Evolutionary conservation across 192 early-diverging fungal genomes (phyloP).

Genomic region (Coemansia sp.): DNA sequence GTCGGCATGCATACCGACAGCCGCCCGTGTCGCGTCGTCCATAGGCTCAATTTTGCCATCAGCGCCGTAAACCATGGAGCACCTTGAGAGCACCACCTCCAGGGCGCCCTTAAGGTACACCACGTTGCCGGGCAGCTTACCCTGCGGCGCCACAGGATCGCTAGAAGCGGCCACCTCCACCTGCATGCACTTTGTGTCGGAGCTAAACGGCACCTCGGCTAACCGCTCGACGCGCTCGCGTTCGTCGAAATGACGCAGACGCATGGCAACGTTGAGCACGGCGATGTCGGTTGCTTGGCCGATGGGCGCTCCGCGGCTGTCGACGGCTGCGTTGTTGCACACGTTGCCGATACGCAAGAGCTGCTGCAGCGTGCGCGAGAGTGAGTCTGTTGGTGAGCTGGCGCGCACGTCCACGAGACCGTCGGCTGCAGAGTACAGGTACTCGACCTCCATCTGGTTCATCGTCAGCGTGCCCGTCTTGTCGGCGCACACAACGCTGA

Average conservation of each 20-base stretch:
- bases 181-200: constrained; percentile 93
- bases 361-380: constrained; percentile 40
- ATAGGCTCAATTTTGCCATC: constrained; percentile 56
- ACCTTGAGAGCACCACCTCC: constrained; percentile 74
- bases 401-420: constrained; percentile 44
- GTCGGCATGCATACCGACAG: constrained; percentile 57
- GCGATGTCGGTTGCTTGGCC: constrained; percentile 97
- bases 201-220: constrained; percentile 85
- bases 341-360: constrained; percentile 66
- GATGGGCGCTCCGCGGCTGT: constrained; percentile 70
- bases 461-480: constrained; percentile 95
- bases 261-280: constrained; percentile 67
- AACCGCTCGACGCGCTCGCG: constrained; percentile 61
- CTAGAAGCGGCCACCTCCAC: constrained; percentile 51
- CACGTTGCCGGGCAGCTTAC: constrained; percentile 13
- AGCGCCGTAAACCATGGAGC: constrained; percentile 60
- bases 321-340: constrained; percentile 85
- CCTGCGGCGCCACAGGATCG: constrained; percentile 26
- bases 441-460: constrained; percentile 93
- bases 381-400: no score
- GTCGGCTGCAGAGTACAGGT: constrained; percentile 65
- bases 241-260: constrained; percentile 67
- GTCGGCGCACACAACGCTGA: constrained; percentile 94
- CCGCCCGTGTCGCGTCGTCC: constrained; percentile 56
- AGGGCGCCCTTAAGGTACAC: constrained; percentile 84